phyloP scores from a whole-genome alignment of 768 basidiomycete genomes.

The Suillus weaverae region DNA sequence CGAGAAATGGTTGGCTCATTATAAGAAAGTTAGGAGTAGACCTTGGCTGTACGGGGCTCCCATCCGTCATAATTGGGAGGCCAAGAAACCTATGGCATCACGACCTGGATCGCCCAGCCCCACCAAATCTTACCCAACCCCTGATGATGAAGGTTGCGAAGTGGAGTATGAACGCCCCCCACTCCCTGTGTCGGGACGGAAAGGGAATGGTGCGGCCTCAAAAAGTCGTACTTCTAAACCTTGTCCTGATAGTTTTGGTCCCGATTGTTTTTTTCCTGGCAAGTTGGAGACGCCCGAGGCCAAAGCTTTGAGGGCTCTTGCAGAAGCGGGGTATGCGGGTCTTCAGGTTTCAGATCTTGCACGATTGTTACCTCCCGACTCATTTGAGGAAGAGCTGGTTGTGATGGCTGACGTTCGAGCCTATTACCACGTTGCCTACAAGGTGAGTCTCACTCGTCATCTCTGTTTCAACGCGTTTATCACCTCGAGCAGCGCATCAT shows the following conservation, averaged over 20 bases:
- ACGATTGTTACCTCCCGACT: conserved; percentile 19
- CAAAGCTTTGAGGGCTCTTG: conserved; percentile 27
- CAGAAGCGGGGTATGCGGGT: conserved; percentile 29
- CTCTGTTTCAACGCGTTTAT: neutral
- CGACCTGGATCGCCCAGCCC: too few species aligned
- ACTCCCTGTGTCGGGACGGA: too few species aligned
- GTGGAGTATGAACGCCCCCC: too few species aligned
- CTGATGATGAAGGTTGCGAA: too few species aligned
- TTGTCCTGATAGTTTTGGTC: too few species aligned
- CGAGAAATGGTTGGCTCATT: conserved; percentile 18
- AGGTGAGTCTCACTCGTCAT: conserved; percentile 33
- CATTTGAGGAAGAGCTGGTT: conserved; percentile 38
- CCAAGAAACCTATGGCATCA: too few species aligned
- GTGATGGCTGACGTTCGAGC: conserved; percentile 51
- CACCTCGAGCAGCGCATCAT: conserved; percentile 47
- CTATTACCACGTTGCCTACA: conserved; percentile 51
- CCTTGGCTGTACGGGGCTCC: too few species aligned
- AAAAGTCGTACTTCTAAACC: too few species aligned
- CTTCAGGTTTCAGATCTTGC: conserved; percentile 21
- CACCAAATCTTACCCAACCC: too few species aligned
- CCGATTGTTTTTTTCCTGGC: too few species aligned
- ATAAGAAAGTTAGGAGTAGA: conserved; percentile 13
- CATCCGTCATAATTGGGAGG: too few species aligned
- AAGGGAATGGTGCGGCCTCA: too few species aligned
- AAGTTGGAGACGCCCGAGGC: neutral